A percentile compares a stretch with the other conserved stretches of the same genome.
Evolutionary conservation across 2,329 filamentous ascomycete species (phyloP).

Genomic region (Pestalotiopsis sp.): DNA sequence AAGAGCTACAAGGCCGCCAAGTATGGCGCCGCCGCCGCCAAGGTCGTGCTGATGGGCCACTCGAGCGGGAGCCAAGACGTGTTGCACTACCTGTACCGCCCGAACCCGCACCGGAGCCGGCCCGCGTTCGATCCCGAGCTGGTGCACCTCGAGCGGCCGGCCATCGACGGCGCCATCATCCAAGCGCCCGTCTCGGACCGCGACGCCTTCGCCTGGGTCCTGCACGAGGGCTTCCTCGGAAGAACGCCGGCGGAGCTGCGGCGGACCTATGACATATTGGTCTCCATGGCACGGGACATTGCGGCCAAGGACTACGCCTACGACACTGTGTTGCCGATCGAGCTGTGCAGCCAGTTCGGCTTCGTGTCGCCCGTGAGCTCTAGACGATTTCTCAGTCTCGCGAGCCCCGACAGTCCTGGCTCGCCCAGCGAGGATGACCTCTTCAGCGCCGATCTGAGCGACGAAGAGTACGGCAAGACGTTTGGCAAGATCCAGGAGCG

Average conservation of each 20-base stretch:
- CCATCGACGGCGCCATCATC: slow-evolving; percentile 2
- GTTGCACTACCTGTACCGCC: neutral
- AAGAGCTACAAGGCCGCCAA: slow-evolving; percentile 4
- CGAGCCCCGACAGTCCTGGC: slow-evolving; percentile 1
- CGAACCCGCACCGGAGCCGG: slow-evolving; percentile 2
- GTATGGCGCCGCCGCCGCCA: neutral
- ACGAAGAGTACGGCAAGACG: neutral
- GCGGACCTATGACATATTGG: neutral
- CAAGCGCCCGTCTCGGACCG: slow-evolving; percentile 1
- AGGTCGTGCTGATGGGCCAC: slow-evolving; percentile 9
- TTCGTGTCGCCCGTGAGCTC: neutral
- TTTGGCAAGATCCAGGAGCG: neutral
- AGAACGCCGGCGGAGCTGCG: neutral
- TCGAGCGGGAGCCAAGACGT: slow-evolving; percentile 9
- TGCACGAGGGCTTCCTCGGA: neutral
- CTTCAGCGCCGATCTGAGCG: slow-evolving; percentile 9
- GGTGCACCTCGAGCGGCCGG: neutral
- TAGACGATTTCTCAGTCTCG: slow-evolving; percentile 1
- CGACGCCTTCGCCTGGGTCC: neutral
- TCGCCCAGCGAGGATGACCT: slow-evolving; percentile 1
- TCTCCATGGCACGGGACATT: neutral
- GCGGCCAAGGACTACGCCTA: neutral
- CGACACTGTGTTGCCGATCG: neutral
- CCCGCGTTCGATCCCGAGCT: slow-evolving; percentile 5
- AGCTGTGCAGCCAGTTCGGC: neutral